Evolutionary conservation across 2,329 filamentous ascomycete genomes (phyloP).

Genomic region (Xylaria sp.): DNA sequence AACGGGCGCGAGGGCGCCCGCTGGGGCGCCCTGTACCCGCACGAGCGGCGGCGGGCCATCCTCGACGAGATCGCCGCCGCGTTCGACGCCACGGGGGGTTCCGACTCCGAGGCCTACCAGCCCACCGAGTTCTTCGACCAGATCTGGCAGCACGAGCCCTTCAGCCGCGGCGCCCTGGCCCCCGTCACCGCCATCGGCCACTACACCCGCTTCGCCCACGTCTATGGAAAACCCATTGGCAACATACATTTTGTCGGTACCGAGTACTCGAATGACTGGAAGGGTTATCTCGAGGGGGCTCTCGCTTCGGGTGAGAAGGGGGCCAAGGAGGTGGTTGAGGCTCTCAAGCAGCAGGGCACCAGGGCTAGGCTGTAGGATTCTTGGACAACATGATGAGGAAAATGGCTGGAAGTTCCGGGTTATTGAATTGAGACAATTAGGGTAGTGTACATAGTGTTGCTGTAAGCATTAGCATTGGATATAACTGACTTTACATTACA

Average conservation of each 20-base stretch:
- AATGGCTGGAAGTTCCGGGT: too few species aligned
- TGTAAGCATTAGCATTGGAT: too few species aligned
- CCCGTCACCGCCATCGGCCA: conserved; percentile 39
- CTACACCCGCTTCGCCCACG: conserved; percentile 30
- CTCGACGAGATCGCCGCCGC: conserved; percentile 39
- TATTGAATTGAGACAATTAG: too few species aligned
- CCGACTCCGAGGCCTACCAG: conserved; percentile 23
- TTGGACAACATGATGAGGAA: too few species aligned
- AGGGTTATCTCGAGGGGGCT: conserved; percentile 56
- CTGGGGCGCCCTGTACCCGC: conserved; percentile 37
- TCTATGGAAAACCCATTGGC: conserved; percentile 40
- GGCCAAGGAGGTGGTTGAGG: conserved; percentile 43
- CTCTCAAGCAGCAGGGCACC: not conserved
- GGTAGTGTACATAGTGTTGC: too few species aligned
- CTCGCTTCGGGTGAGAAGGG: conserved; percentile 47
- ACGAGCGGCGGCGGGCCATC: conserved; percentile 36
- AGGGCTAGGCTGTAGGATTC: conserved; percentile 1
- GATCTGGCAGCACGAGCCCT: conserved; percentile 40
- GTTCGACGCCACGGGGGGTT: conserved; percentile 30
- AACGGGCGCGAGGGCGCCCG: conserved; percentile 41
- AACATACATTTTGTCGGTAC: conserved; percentile 55
- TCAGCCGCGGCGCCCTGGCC: conserved; percentile 39
- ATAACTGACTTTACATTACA: conserved; percentile 1
- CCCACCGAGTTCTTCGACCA: conserved; percentile 39
- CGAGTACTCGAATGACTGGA: conserved; percentile 51